Evolutionary conservation across 2,329 filamentous ascomycete species (phyloP).

Genomic region (Exophiala viscosa): DNA sequence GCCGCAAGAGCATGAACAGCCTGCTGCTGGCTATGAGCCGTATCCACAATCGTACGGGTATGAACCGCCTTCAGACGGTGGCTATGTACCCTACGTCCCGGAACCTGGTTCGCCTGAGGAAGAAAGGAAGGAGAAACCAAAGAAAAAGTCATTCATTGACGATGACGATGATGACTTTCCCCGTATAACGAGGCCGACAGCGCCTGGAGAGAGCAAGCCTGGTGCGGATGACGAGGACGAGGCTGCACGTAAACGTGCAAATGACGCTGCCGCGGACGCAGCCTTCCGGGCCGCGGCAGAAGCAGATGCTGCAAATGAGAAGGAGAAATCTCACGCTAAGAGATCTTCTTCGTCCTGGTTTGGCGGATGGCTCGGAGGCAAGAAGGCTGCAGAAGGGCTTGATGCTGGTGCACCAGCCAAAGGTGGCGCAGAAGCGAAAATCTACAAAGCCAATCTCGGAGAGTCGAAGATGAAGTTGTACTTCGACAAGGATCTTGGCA

Average conservation of each 20-base stretch:
- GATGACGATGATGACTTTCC: slow-evolving; percentile 51
- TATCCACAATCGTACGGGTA: slow-evolving; percentile 32
- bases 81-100: slow-evolving; percentile 32
- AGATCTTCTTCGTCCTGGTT: slow-evolving; percentile 61
- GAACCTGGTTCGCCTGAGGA: slow-evolving; percentile 53
- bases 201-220: background rate
- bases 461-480: slow-evolving; percentile 85
- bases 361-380: slow-evolving; percentile 76
- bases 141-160: slow-evolving; percentile 77
- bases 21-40: slow-evolving; percentile 35
- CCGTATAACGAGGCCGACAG: slow-evolving; percentile 1
- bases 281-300: slow-evolving; percentile 30
- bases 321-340: slow-evolving; percentile 42
- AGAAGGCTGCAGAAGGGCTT: slow-evolving; percentile 60
- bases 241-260: slow-evolving; percentile 24
- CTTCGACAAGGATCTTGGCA: slow-evolving; percentile 92
- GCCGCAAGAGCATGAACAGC: slow-evolving; percentile 5
- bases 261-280: slow-evolving; percentile 29
- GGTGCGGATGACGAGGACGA: slow-evolving; percentile 12
- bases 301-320: slow-evolving; percentile 27
- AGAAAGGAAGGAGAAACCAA: slow-evolving; percentile 54
- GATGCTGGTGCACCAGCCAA: slow-evolving; percentile 34
- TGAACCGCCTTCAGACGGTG: slow-evolving; percentile 35
- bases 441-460: slow-evolving; percentile 86
- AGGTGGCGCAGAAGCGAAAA: slow-evolving; percentile 43